Base-by-base conservation (phyloP, 257 asterid genomes). In the Solanum etuberosum region DNA sequence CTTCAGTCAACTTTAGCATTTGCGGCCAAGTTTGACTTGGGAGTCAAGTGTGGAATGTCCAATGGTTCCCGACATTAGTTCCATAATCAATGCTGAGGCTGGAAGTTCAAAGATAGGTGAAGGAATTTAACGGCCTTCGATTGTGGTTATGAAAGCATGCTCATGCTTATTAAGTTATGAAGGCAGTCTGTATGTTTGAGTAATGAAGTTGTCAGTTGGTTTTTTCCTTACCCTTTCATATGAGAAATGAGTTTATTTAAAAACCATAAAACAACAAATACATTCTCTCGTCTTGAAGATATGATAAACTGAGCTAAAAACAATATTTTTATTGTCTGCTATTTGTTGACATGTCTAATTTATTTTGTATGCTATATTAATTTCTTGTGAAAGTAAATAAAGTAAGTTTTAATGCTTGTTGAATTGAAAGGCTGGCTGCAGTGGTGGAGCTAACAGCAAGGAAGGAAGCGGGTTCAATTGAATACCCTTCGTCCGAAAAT, bases 11-110 rank as follows among this genome's bases (percentile, higher is more conserved):
- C 98, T 71, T 87, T 97, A 85, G 93, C 96, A 35, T 94, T 93
- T 84, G 98, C 98, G 32, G 95, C 94, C 42, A 91, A 94, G 90
- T 90, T 96, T 72, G 98, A 95, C 86, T 87, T 94, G 72, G 89
- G 86, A 51, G 91, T 93, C 84, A 95, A 84, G 95, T 85, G 87
- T 51, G 87, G 89, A 34, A 70, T 85, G 76, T 84, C 89, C 43
- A 88, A 48, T 82, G 86, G 65, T 70, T 77, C 81, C 77, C 42
- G 46, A 38, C 78, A 67, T 31, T 42, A 63, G 20, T 70, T 31
- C 85, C 86, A 31, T 37, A 87, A 70, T 82, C 89, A 88, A 84
- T 32, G 15, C 72, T 67, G 87, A 83, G 85, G 88, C 74, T 88
- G 90, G 86, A 83, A 72, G 74, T 74, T 88, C 85, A 51, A 42